Percentiles rank a stretch among this genome's conserved stretches.
These are phyloP conservation scores for Russula sp. DNA, from an alignment of 768 basidiomycete genomes.

Conservation along the genomic window DNA sequence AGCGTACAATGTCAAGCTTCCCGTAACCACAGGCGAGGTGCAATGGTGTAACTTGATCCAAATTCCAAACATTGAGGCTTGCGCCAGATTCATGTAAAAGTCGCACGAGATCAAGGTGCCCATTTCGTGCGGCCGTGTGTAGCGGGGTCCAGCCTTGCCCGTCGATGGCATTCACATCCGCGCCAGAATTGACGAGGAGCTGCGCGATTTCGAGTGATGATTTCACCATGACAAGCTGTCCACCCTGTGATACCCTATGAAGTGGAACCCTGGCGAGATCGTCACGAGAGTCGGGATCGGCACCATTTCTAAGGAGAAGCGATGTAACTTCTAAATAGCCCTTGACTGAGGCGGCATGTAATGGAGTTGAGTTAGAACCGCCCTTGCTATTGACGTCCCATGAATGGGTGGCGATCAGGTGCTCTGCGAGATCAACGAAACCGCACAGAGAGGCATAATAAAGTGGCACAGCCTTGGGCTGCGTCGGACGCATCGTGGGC, in stretches of 20 bases:
- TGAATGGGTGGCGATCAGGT: background rate
- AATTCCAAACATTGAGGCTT: background rate
- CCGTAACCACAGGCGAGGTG: background rate
- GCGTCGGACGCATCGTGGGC: background rate
- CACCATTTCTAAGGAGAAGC: background rate
- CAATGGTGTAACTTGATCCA: background rate
- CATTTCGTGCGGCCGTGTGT: too few species aligned
- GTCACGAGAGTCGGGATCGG: background rate
- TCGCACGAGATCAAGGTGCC: too few species aligned
- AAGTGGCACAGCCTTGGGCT: background rate
- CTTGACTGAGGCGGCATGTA: background rate
- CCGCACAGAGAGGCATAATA: constrained; percentile 13
- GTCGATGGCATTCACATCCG: too few species aligned
- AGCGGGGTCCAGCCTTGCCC: too few species aligned
- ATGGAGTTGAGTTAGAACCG: background rate
- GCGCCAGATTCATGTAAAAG: too few species aligned
- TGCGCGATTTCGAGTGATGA: too few species aligned
- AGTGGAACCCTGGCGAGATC: background rate
- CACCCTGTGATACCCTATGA: background rate
- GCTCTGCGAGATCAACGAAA: background rate
- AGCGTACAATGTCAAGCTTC: background rate
- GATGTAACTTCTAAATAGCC: background rate
- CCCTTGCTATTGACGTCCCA: background rate
- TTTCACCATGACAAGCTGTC: too few species aligned
- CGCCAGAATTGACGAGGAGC: too few species aligned